Percentiles rank a stretch among this genome's conserved stretches.
These are phyloP conservation scores for Pyrenopolyporus hunteri DNA, from an alignment of 495 filamentous ascomycete genomes.

Conservation along the genomic window DNA sequence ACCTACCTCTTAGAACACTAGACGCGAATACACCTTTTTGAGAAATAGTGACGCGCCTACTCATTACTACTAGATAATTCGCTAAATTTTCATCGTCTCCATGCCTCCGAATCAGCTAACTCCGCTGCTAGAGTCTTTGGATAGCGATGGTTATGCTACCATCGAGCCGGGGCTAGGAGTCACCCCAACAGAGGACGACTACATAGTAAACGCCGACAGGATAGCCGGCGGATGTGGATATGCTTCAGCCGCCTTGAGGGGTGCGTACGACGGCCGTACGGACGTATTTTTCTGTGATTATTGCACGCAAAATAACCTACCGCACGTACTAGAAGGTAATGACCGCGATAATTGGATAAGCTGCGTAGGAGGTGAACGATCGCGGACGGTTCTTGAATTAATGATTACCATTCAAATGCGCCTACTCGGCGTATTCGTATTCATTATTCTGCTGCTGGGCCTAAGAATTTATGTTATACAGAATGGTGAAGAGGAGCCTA, in stretches of 20 bases:
- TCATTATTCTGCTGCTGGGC: slow-evolving; percentile 12
- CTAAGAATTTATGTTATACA: slow-evolving; percentile 16
- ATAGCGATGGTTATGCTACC: slow-evolving; percentile 8
- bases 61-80: not conserved
- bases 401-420: slow-evolving; percentile 23
- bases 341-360: slow-evolving; percentile 5
- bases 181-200: too few species aligned
- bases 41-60: not conserved
- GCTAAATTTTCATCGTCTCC: not conserved
- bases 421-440: slow-evolving; percentile 17
- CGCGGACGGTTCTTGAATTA: slow-evolving; percentile 13
- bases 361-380: slow-evolving; percentile 13
- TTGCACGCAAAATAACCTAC: slow-evolving; percentile 18
- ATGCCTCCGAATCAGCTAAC: slow-evolving; percentile 12
- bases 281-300: slow-evolving; percentile 22
- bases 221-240: not conserved
- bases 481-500: not conserved
- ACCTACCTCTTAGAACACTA: too few species aligned
- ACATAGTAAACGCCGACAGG: slow-evolving; percentile 12
- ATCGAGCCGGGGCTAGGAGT: slow-evolving; percentile 5
- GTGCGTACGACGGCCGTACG: not conserved
- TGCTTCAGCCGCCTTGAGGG: not conserved
- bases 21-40: too few species aligned
- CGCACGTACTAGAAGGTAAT: slow-evolving; percentile 2
- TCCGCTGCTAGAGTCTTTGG: slow-evolving; percentile 20